Evolutionary conservation across 1,139 yeast species (phyloP), one percentile per base, ranked within the genome.

Genomic region (Chernovozyma sophiae-reginae): DNA sequence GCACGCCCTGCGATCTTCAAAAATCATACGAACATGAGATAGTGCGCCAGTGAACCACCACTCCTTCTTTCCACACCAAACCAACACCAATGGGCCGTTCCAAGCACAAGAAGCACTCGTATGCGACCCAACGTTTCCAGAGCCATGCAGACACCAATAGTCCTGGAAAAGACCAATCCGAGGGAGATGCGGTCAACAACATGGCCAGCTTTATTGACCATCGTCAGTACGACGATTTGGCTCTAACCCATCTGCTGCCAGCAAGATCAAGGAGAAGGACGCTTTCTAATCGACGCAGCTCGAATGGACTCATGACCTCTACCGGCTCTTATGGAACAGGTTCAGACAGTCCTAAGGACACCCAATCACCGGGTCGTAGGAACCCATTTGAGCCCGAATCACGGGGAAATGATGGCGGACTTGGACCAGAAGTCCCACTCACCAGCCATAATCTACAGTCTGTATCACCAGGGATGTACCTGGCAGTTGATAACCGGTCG

Each of bases 161-260:
- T 10, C 23, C 23, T 20, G 23, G 23, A 20, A 10, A 12, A 6
- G 34, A 32, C 4, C 7, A 12, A 13, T 25, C 27, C 13, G 27
- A 25, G 15, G 5, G 13, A 8, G 27, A 13, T 8, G 7, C 27
- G 5, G 31, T 12, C n/a, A 25, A 13, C 15, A 14, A 27, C 18
- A 4, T 22, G 16, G 60, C 61, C 3, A 56, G 60, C 2, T 65
- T 46, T 38, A 60, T 63, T 26, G 73, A 67, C 42, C 70, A 66
- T 42, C 44, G 73, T 25, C 47, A 46, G 30, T 50, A 52, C 28
- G 51, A 54, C 35, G 63, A 62, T 39, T 47, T 61, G 32, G 59
- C 61, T 10, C 54, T 59, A 39, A 40, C 56, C 19, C 65, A 58
- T 34, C 52, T 65, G 11, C 57, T 62, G 11, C 68, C 68, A n/a